These are phyloP conservation scores for Verticillium klebahnii DNA, from an alignment of 2,329 filamentous ascomycete genomes.

Conservation along the genomic window DNA sequence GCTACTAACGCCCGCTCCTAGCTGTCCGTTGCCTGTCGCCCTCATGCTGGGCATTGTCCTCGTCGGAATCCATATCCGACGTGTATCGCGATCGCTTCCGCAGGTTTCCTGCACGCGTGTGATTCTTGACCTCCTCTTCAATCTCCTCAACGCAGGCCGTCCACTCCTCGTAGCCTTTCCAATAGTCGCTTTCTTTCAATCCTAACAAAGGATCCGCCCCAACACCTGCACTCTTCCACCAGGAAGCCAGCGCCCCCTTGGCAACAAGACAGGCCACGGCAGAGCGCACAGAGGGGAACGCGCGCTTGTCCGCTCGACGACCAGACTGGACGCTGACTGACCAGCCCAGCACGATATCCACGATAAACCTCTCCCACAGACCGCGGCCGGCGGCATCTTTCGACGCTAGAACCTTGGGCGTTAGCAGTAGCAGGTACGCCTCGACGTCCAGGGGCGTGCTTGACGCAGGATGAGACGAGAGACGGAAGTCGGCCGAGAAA, in stretches of 20 bases:
- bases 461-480: conserved; percentile 15
- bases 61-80: background rate
- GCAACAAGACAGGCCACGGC: background rate
- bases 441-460: conserved; percentile 8
- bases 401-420: conserved; percentile 16
- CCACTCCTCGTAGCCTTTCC: background rate
- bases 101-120: background rate
- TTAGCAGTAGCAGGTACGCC: conserved; percentile 16
- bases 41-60: background rate
- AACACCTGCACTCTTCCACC: background rate
- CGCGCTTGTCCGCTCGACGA: background rate
- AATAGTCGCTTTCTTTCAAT: background rate
- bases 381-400: conserved; percentile 12
- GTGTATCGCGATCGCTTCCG: background rate
- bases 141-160: background rate
- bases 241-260: background rate
- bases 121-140: background rate
- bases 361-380: conserved; percentile 20
- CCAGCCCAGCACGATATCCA: background rate
- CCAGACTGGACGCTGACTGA: background rate
- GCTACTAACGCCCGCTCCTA: background rate
- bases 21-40: background rate
- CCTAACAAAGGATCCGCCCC: background rate
- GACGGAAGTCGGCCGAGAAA: background rate
- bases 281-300: background rate